These are phyloP conservation scores for Sphaerulina musiva DNA, from an alignment of 2,329 filamentous ascomycete genomes.

Conservation along the genomic window DNA sequence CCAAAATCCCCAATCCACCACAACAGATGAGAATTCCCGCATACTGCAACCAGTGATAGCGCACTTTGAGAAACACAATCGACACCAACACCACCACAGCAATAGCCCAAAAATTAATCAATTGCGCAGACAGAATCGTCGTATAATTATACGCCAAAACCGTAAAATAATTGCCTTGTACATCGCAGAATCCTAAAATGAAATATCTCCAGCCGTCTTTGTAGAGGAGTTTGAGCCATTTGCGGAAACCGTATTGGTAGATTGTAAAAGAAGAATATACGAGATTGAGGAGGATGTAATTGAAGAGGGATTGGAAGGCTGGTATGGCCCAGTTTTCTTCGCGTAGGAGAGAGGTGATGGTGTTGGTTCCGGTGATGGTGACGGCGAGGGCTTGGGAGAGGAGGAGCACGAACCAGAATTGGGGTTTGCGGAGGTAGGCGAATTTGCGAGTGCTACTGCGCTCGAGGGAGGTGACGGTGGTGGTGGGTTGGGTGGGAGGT, in stretches of 20 bases:
- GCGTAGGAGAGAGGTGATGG: slow-evolving; percentile 71
- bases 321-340: slow-evolving; percentile 69
- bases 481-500: slow-evolving; percentile 33
- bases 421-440: slow-evolving; percentile 70
- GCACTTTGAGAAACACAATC: slow-evolving; percentile 73
- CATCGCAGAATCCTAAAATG: slow-evolving; percentile 86
- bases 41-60: slow-evolving; percentile 83
- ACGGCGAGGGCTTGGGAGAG: slow-evolving; percentile 75
- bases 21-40: slow-evolving; percentile 82
- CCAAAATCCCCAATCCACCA: slow-evolving; percentile 80
- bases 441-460: slow-evolving; percentile 43
- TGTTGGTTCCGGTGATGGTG: slow-evolving; percentile 89
- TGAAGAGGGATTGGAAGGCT: slow-evolving; percentile 92
- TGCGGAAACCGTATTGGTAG: slow-evolving; percentile 68
- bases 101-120: slow-evolving; percentile 99
- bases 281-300: slow-evolving; percentile 75
- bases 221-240: slow-evolving; percentile 57
- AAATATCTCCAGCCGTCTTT: slow-evolving; percentile 88
- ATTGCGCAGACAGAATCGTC: slow-evolving; percentile 83
- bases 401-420: slow-evolving; percentile 79
- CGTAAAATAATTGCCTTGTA: slow-evolving; percentile 96
- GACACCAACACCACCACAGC: slow-evolving; percentile 83
- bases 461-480: no score
- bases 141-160: slow-evolving; percentile 91
- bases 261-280: slow-evolving; percentile 78